Evolutionary conservation across 2,329 filamentous ascomycete species (phyloP), one percentile per base, ranked within the genome.

Genomic region (Pyrenophora teres): DNA sequence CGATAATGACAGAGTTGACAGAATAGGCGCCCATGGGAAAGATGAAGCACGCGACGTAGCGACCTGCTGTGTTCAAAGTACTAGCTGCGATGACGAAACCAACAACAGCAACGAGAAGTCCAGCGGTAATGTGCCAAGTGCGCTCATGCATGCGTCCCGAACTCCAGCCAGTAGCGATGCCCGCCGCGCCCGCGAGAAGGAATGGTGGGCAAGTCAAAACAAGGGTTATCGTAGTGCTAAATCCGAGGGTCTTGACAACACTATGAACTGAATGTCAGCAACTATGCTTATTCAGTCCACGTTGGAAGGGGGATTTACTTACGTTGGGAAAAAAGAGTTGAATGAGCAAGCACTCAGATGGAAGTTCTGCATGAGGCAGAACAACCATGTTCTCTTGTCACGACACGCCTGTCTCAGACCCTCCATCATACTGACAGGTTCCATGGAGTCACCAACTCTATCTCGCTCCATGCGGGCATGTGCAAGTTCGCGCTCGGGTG

Each of bases 61-160:
- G 59, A 2, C 59, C 67, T 2, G 65, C 65, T 0, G 64, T 68
- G 40, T 68, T 67, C 36, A 69, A 6, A 0, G 65, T 68, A 33
- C 58, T 63, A 4, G 65, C 65, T 15, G 65, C 63, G 21, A 68
- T 68, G 5, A 77, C 67, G 33, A 80, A 79, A 2, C 78, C 78
- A 0, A 70, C 67, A 2, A 80, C 66, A 2, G 76, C 75, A 18
- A 77, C 60, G 0, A 64, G 51, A 3, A 80, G 63, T 2, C 77
- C 76, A 3, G 49, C 64, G 0, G 78, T 79, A 37, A 81, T 80
- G 45, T 81, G 79, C 77, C 77, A 80, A 0, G 78, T 80, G 10
- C 78, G 74, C 57, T 81, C 79, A 43, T 80, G 76, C 43, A 77
- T 67, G 2, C 74, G 73, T 0, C 79, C 81, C 2, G 79, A 81